A percentile compares a stretch with the other conserved stretches of the same genome.
Evolutionary conservation across 257 asterid genomes (phyloP).

Genomic region (Paraleonurus japonicus): DNA sequence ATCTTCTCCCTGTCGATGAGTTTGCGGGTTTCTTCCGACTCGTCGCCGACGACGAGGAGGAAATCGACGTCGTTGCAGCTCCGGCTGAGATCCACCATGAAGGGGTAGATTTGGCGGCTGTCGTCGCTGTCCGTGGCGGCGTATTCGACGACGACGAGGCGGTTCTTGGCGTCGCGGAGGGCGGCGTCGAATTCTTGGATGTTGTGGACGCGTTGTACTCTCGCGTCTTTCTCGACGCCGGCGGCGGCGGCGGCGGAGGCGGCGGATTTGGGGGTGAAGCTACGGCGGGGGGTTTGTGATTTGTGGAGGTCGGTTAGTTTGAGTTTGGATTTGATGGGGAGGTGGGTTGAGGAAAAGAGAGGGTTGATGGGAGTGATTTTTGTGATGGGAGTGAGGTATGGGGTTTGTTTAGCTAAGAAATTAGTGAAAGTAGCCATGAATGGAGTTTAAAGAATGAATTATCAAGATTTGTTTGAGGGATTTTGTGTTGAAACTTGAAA

Average conservation of each 20-base stretch:
- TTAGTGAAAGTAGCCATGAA: constrained; percentile 66
- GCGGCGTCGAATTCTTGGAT: constrained; percentile 72
- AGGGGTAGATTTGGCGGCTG: constrained; percentile 74
- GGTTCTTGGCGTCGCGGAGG: constrained; percentile 57
- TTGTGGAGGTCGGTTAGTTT: not conserved
- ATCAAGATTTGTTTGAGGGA: not conserved
- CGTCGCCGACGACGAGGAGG: constrained; percentile 85
- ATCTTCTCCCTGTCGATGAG: constrained; percentile 79
- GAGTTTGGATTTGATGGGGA: constrained; percentile 26
- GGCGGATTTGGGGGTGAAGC: constrained; percentile 39
- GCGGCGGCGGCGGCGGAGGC: constrained; percentile 60
- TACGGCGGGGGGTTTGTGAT: constrained; percentile 8
- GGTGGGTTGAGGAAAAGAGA: constrained; percentile 15
- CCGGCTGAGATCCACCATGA: constrained; percentile 86
- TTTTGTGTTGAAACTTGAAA: not conserved
- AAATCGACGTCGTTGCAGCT: constrained; percentile 86
- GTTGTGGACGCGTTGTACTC: constrained; percentile 64
- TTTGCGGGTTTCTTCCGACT: constrained; percentile 57
- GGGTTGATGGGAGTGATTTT: constrained; percentile 34
- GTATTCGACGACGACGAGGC: constrained; percentile 83
- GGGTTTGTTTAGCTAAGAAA: constrained; percentile 57
- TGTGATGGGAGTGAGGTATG: constrained; percentile 44
- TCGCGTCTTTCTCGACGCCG: constrained; percentile 48
- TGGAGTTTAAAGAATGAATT: not conserved
- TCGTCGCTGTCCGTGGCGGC: constrained; percentile 53